Base-by-base conservation (phyloP, 1,284 basidiomycete species). In the Cutaneotrichosporon sp. region DNA sequence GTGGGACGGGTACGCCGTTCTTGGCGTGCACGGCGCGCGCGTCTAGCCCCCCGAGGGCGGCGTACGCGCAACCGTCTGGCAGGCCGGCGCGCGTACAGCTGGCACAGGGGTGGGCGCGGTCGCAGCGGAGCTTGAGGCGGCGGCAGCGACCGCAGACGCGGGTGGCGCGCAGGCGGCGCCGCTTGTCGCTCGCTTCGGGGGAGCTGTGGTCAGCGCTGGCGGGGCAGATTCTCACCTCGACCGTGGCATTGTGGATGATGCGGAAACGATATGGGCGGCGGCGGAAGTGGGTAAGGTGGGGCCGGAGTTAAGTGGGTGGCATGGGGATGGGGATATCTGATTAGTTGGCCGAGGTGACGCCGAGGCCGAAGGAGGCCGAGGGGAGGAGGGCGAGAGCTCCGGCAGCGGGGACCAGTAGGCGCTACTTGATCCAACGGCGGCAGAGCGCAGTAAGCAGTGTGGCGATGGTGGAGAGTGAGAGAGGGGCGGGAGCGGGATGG, bases 61-160 rank as follows among this genome's bases (percentile, higher is more conserved):
- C 47, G 47, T 49, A 49, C 3, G 47, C 47, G 47, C 47, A 49
- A 13, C 47, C 47, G 25, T 49, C 47, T 5, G 25, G 25, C 14
- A 49, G 47, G 16, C 47, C 47, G 47, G 47, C 24, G 14, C 55
- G 55, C 13, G 51, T 46, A n/a, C 60, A 62, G 6, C 52, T 22
- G 10, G 24, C n/a, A 16, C 60, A 62, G 13, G 60, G 60, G 25
- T 50, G 49, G 18, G 10, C 38, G 25, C 54, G 57, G 25, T 62
- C 60, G 47, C 60, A 62, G 13, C 42, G 47, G 16, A 62, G 47
- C 53, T 62, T 62, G 29, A 58, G 56, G 11, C 53, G 56, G n/a
- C 47, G 46, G n/a, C 60, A 62, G 29, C 60, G 60, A 10, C 22
- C 31, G 42, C 60, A 62, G 7, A 58, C 56, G n/a, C 52, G 52